phyloP scores from a whole-genome alignment of 2,329 filamentous ascomycete species.

The Rhexocercosporidium sp. region DNA sequence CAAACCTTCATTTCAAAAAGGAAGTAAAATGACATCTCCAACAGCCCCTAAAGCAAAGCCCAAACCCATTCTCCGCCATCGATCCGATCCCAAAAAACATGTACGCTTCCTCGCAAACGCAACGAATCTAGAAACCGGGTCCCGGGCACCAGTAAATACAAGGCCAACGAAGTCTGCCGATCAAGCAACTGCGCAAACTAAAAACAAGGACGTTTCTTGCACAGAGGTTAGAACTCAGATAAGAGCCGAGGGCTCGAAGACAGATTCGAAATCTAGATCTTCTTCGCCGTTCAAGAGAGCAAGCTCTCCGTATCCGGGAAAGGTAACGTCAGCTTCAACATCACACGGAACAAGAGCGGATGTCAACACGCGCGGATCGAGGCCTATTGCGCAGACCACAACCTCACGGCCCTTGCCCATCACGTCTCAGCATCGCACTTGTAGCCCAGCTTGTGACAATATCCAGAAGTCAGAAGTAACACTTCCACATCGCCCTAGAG shows the following conservation, averaged over 20 bases:
- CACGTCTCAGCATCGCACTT: background rate
- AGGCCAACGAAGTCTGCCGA: background rate
- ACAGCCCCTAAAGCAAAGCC: background rate
- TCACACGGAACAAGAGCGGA: background rate
- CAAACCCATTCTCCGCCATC: background rate
- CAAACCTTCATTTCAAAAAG: background rate
- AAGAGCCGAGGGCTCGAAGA: background rate
- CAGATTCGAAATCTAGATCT: background rate
- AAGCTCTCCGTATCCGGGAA: conserved; percentile 1
- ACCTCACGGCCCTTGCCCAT: background rate
- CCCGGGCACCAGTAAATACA: background rate
- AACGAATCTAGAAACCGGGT: background rate
- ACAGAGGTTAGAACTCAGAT: background rate
- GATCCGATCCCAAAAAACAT: background rate
- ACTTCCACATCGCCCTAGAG: background rate
- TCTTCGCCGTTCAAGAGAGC: background rate
- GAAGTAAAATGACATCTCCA: background rate
- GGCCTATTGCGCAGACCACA: background rate
- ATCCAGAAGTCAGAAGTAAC: background rate
- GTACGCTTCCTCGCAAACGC: background rate
- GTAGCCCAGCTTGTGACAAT: background rate
- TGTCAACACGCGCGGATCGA: background rate
- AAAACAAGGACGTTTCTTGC: background rate
- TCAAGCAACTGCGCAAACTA: background rate
- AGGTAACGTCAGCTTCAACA: background rate